phyloP scores from a whole-genome alignment of 352 stramenopile species.

The Sclerospora graminicola region DNA sequence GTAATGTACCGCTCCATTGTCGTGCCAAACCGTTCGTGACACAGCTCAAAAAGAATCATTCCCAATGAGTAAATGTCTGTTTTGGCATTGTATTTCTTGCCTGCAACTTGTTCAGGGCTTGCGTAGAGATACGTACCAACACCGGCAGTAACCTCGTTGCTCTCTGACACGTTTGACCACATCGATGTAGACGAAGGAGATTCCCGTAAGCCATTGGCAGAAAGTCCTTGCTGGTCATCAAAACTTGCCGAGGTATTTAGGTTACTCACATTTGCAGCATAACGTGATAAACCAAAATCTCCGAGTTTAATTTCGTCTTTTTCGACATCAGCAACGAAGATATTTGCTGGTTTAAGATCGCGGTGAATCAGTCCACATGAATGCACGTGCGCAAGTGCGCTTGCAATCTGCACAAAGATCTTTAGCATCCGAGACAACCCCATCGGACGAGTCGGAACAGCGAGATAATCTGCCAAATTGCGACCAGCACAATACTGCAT shows the following conservation, averaged over 20 bases:
- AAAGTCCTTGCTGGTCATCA: conserved; percentile 25
- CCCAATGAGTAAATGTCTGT: conserved; percentile 87
- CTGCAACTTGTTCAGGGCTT: conserved; percentile 83
- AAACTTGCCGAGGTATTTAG: conserved; percentile 27
- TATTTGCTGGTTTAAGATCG: conserved; percentile 89
- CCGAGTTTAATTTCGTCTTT: conserved; percentile 84
- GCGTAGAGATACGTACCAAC: conserved; percentile 89
- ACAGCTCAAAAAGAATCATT: conserved; percentile 89
- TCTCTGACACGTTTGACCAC: conserved; percentile 69
- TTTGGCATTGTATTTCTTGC: conserved; percentile 88
- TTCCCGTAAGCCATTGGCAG: conserved; percentile 16
- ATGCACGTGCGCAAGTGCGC: conserved; percentile 86
- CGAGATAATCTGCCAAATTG: conserved; percentile 80
- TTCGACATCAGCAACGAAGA: conserved; percentile 83
- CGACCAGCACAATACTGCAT: conserved; percentile 87
- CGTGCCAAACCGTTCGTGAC: conserved; percentile 80
- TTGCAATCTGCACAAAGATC: conserved; percentile 85
- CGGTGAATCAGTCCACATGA: conserved; percentile 86
- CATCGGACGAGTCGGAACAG: conserved; percentile 55
- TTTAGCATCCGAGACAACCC: conserved; percentile 70
- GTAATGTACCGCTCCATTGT: conserved; percentile 86
- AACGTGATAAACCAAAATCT: conserved; percentile 84
- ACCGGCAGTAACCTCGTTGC: conserved; percentile 72
- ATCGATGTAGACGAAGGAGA: conserved; percentile 35
- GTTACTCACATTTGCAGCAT: conserved; percentile 76